Conservation (phyloP, 1,284 basidiomycete species). For the Rhodotorula sp. region DNA sequence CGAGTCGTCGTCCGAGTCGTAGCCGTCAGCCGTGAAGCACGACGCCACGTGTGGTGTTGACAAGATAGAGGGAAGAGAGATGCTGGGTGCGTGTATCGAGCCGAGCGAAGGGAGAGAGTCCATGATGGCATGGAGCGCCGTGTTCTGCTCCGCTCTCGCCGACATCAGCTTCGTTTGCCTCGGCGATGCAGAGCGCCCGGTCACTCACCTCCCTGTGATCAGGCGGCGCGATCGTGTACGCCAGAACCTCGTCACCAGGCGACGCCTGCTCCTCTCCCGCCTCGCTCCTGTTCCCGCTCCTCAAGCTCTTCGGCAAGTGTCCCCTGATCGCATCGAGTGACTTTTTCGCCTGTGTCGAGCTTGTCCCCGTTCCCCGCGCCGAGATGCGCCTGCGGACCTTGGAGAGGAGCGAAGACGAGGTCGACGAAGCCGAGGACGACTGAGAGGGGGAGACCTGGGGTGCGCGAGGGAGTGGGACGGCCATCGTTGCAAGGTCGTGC, state of each 20-base stretch:
- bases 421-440: not conserved
- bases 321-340: too few species aligned
- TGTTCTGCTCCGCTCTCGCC: constrained; percentile 7
- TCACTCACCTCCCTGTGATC: constrained; percentile 18
- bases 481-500: not conserved
- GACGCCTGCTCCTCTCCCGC: not conserved
- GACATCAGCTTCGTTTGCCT: not conserved
- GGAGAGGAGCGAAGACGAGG: constrained; percentile 1
- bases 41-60: not conserved
- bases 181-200: fast-evolving
- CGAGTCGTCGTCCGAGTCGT: constrained; percentile 13
- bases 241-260: constrained; percentile 1
- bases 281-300: not conserved
- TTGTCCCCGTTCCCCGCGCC: not conserved
- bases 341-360: not conserved
- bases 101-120: constrained; percentile 25
- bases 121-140: constrained; percentile 22
- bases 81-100: constrained; percentile 2
- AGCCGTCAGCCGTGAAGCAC: constrained; percentile 1
- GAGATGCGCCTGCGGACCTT: constrained; percentile 12
- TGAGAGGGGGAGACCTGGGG: not conserved
- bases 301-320: not conserved
- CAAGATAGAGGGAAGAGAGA: not conserved
- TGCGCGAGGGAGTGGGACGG: not conserved
- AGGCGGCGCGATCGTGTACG: constrained; percentile 24